Conservation (phyloP, 345 rosid genomes). For the Eucalyptus victrix region DNA sequence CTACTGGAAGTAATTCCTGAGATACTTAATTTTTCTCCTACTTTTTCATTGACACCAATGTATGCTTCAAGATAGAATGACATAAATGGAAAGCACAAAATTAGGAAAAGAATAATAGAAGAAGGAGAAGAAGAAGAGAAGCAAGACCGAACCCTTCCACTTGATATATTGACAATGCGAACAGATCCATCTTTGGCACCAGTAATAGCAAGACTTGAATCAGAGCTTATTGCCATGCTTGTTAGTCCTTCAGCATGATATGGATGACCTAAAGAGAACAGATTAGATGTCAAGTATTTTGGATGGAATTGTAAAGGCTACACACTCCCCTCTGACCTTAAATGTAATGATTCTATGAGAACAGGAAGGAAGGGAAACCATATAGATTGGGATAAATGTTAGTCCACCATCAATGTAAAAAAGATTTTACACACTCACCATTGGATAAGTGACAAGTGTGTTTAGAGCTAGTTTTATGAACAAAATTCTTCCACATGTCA, state of each 20-base stretch:
- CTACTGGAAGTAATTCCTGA: neutral
- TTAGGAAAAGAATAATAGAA: neutral
- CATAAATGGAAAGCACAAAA: neutral
- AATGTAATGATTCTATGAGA: neutral
- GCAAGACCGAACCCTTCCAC: conserved; percentile 55
- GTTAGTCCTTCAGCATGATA: conserved; percentile 76
- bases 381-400: neutral
- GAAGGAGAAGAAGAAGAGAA: neutral
- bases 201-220: conserved; percentile 67
- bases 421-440: neutral
- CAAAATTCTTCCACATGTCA: neutral
- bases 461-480: neutral
- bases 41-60: neutral
- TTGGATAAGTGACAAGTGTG: neutral
- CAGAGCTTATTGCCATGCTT: conserved; percentile 67
- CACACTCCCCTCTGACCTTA: neutral
- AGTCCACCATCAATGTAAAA: neutral
- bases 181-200: conserved; percentile 76
- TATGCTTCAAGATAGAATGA: neutral
- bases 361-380: neutral
- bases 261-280: conserved; percentile 54
- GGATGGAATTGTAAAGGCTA: neutral
- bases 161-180: conserved; percentile 66
- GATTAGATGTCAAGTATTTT: neutral
- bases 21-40: neutral